A percentile compares a stretch with the other conserved stretches of the same genome.
These are phyloP conservation scores for Kokia cookei DNA, from an alignment of 441 rosid genomes.

Conservation along the genomic window DNA sequence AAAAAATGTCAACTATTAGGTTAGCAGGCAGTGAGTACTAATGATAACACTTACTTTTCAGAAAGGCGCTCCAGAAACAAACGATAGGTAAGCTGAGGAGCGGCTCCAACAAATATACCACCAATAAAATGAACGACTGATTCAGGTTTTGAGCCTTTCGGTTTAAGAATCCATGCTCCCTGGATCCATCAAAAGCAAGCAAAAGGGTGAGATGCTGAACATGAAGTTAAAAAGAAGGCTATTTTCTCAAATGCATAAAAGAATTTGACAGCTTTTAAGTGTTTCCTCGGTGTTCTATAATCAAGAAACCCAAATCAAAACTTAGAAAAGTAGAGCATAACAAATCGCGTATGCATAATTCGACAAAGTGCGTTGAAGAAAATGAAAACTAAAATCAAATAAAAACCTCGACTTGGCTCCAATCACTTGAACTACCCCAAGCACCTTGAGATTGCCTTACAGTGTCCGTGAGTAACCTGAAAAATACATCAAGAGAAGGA, in stretches of 20 bases:
- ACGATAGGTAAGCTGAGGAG: slow-evolving; percentile 92
- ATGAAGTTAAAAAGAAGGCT: not conserved
- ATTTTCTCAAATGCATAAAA: not conserved
- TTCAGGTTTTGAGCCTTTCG: slow-evolving; percentile 51
- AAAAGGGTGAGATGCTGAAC: not conserved
- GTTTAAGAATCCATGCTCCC: slow-evolving; percentile 96
- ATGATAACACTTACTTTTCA: slow-evolving; percentile 51
- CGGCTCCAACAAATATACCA: slow-evolving; percentile 97
- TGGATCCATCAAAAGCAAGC: slow-evolving; percentile 11
- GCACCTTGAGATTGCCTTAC: slow-evolving; percentile 60
- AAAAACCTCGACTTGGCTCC: slow-evolving; percentile 70
- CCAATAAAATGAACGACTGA: slow-evolving; percentile 86
- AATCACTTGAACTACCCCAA: slow-evolving; percentile 54
- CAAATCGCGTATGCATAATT: not conserved
- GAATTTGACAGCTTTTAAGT: not conserved
- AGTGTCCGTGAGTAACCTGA: slow-evolving; percentile 74
- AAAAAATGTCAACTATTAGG: not conserved
- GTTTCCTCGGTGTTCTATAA: not conserved
- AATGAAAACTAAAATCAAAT: not conserved
- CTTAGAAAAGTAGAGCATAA: not conserved
- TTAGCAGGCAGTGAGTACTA: not conserved
- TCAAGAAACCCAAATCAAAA: not conserved
- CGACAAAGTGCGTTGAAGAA: not conserved
- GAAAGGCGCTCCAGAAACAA: slow-evolving; percentile 89
- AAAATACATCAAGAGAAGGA: not conserved